Percentiles rank a stretch among this genome's conserved stretches.
These are phyloP conservation scores for Lippia alba DNA, from an alignment of 305 asterid genomes.

Conservation along the genomic window DNA sequence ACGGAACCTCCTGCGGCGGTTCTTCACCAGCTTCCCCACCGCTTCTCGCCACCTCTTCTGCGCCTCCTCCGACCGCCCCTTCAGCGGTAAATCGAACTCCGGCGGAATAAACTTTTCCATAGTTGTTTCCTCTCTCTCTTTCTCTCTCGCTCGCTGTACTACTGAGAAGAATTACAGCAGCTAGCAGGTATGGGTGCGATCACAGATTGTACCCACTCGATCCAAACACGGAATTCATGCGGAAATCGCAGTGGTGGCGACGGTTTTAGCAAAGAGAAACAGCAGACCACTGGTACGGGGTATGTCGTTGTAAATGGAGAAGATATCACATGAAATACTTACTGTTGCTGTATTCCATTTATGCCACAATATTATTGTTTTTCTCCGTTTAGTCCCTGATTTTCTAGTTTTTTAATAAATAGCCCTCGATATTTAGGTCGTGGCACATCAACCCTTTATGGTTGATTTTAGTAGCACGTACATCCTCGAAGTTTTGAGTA, in stretches of 20 bases:
- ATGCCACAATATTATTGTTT: no score
- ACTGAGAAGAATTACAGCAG: background rate
- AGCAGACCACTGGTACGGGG: background rate
- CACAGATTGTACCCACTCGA: background rate
- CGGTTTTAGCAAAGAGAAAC: background rate
- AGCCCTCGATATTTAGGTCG: no score
- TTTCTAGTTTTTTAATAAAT: no score
- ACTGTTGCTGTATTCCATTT: no score
- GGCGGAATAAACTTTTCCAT: conserved; percentile 51
- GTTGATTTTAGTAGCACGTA: no score
- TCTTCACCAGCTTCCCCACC: conserved; percentile 62
- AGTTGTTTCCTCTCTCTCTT: background rate
- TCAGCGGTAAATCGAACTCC: conserved; percentile 67
- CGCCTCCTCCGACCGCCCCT: conserved; percentile 66
- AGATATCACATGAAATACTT: background rate
- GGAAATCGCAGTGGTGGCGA: conserved; percentile 16
- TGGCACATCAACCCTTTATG: no score
- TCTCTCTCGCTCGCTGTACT: conserved; percentile 8
- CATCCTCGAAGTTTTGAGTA: no score
- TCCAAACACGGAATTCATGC: background rate
- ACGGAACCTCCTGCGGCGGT: conserved; percentile 78
- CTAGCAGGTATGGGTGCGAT: background rate
- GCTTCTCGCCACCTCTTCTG: conserved; percentile 72
- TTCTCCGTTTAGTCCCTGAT: no score
- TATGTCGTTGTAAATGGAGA: conserved; percentile 1